A percentile compares a stretch with the other conserved stretches of the same genome.
Evolutionary conservation across 208 protist genomes (phyloP).

Genomic region (Vickermania spadyakhi): DNA sequence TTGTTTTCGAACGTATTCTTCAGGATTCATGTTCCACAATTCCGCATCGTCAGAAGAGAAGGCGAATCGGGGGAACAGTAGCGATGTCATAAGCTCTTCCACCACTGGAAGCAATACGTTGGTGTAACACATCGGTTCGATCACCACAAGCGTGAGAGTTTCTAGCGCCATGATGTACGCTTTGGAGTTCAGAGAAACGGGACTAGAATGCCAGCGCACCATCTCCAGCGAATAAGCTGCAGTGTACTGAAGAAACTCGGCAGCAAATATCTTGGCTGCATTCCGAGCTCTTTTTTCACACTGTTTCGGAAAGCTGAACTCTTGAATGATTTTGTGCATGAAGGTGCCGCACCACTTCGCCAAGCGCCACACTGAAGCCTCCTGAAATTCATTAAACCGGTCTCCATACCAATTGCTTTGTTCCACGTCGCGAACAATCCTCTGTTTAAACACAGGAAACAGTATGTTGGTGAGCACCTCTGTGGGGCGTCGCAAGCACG

Average conservation of each 20-base stretch:
- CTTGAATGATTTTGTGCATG: conserved; percentile 43
- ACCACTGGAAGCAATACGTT: conserved; percentile 42
- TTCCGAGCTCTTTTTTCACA: conserved; percentile 44
- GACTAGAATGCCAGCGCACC: conserved; percentile 62
- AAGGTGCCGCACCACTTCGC: conserved; percentile 52
- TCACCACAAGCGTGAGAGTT: conserved; percentile 37
- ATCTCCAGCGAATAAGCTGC: conserved; percentile 42
- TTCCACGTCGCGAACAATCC: conserved; percentile 18
- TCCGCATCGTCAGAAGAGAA: conserved; percentile 79
- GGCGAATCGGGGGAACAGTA: conserved; percentile 85
- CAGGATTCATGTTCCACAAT: conserved; percentile 82
- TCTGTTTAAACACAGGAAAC: conserved; percentile 30
- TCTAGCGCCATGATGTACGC: conserved; percentile 79
- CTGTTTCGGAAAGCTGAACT: conserved; percentile 45
- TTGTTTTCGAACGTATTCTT: conserved; percentile 88
- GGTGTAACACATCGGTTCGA: conserved; percentile 30
- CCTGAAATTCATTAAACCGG: conserved; percentile 45
- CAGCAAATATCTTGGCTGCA: conserved; percentile 42
- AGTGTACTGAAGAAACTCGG: conserved; percentile 22
- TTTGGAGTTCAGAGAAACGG: conserved; percentile 59
- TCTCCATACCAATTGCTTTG: conserved; percentile 30
- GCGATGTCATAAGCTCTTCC: conserved; percentile 53
- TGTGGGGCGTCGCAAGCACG: conserved; percentile 27
- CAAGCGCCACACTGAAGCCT: conserved; percentile 42
- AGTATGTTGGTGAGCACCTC: conserved; percentile 22